Percentiles rank a stretch among this genome's conserved stretches.
Evolutionary conservation across 441 rosid species (phyloP).

Genomic region (Viola pubescens): DNA sequence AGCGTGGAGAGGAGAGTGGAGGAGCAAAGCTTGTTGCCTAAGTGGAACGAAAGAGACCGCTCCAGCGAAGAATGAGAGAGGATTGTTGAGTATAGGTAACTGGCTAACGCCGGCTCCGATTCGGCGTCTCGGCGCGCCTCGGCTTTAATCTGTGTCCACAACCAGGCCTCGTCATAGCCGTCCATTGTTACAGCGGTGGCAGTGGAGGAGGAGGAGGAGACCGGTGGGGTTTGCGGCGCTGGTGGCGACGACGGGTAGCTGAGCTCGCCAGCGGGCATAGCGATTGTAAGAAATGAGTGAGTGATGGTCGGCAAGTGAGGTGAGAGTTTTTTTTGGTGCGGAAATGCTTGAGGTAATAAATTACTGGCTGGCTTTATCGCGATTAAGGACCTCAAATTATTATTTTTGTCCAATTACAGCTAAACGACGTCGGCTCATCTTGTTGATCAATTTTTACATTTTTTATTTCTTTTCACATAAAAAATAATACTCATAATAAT

Average conservation of each 20-base stretch:
- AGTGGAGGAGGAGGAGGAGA: slow-evolving; percentile 21
- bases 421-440: no score
- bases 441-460: no score
- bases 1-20: slow-evolving; percentile 86
- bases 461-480: no score
- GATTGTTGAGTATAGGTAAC: slow-evolving; percentile 85
- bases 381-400: no score
- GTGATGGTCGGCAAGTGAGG: no score
- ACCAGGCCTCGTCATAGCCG: slow-evolving; percentile 45
- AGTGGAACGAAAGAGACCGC: slow-evolving; percentile 73
- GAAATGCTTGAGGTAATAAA: no score
- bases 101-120: slow-evolving; percentile 87
- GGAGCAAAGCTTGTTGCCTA: slow-evolving; percentile 95
- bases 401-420: no score
- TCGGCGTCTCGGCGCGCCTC: slow-evolving; percentile 92
- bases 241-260: slow-evolving; percentile 10
- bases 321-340: no score
- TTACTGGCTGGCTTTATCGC: no score
- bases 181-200: slow-evolving; percentile 1
- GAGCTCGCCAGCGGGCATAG: slow-evolving; percentile 42
- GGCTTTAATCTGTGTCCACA: slow-evolving; percentile 76
- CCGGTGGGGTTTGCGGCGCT: slow-evolving; percentile 33
- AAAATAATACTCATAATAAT: no score
- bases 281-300: background rate
- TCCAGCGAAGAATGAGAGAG: slow-evolving; percentile 81